Evolutionary conservation across 2,329 filamentous ascomycete species (phyloP).

Genomic region (Fusarium coicis): DNA sequence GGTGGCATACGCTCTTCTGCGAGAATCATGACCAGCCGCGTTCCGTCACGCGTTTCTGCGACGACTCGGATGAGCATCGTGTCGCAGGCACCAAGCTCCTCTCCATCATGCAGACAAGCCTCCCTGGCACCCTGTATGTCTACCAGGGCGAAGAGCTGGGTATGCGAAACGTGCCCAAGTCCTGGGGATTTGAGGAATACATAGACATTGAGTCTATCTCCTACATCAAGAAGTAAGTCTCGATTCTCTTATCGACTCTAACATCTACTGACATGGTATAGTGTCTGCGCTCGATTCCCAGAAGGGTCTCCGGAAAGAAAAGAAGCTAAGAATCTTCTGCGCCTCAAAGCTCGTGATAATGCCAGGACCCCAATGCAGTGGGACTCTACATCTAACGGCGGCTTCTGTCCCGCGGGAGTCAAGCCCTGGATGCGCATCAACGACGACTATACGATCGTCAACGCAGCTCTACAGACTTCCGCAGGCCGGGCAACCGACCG

Average conservation of each 20-base stretch:
- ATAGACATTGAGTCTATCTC: conserved; percentile 56
- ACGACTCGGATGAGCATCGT: conserved; percentile 60
- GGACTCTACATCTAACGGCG: conserved; percentile 51
- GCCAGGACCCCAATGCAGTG: conserved; percentile 74
- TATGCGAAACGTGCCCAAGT: conserved; percentile 67
- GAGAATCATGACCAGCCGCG: conserved; percentile 74
- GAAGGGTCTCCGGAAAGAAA: conserved; percentile 39
- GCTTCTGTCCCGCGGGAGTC: conserved; percentile 51
- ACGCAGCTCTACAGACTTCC: conserved; percentile 65
- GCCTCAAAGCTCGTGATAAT: conserved; percentile 64
- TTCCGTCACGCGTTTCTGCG: conserved; percentile 65
- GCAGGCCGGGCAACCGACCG: conserved; percentile 41
- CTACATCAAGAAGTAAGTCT: conserved; percentile 4
- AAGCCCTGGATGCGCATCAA: conserved; percentile 51
- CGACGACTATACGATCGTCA: conserved; percentile 54
- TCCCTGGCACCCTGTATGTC: conserved; percentile 70
- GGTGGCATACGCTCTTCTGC: conserved; percentile 50
- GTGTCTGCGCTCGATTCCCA: background rate
- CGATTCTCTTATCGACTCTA: rapidly evolving
- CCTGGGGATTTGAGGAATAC: conserved; percentile 68
- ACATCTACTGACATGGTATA: background rate
- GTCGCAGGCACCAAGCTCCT: conserved; percentile 66
- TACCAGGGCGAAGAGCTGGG: conserved; percentile 77
- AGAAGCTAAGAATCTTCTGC: conserved; percentile 48
- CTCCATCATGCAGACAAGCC: conserved; percentile 61